A percentile compares a stretch with the other conserved stretches of the same genome.
Evolutionary conservation across 192 early-diverging fungal genomes (phyloP).

Genomic region (Backusella tuberculispora): DNA sequence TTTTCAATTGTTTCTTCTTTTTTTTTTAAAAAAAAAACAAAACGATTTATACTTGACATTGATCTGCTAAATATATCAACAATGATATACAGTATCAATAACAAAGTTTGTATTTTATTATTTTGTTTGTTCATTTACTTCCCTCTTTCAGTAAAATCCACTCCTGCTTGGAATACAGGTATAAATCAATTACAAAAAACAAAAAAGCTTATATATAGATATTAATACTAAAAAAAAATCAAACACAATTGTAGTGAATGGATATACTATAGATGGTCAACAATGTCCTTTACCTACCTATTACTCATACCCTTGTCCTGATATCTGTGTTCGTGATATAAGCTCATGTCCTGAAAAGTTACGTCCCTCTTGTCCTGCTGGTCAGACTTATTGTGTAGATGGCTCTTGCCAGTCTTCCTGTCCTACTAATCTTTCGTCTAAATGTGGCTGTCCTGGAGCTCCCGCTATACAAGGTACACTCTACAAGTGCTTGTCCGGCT

Average conservation of each 20-base stretch:
- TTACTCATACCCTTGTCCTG: constrained; percentile 47
- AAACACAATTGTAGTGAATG: constrained; percentile 47
- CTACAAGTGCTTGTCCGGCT: constrained; percentile 29
- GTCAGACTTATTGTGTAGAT: constrained; percentile 52
- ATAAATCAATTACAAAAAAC: background rate
- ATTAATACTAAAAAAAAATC: background rate
- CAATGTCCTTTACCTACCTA: constrained; percentile 49
- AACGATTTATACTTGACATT: background rate
- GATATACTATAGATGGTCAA: constrained; percentile 45
- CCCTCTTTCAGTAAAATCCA: background rate
- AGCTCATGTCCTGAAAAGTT: constrained; percentile 41
- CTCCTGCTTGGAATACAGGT: constrained; percentile 32
- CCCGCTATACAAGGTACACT: constrained; percentile 24
- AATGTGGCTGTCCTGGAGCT: constrained; percentile 37
- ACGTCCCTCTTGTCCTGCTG: constrained; percentile 44
- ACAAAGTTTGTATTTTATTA: background rate
- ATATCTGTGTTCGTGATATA: constrained; percentile 52
- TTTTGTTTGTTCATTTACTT: background rate
- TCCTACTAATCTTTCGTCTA: constrained; percentile 34
- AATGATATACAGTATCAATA: constrained; percentile 20
- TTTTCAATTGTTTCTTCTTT: background rate
- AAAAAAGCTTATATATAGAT: background rate
- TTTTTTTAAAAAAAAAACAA: background rate
- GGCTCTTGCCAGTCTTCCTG: constrained; percentile 50
- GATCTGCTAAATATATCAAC: background rate